phyloP scores from a whole-genome alignment of 2,329 filamentous ascomycete species.

The Pseudogymnoascus pannorum region DNA sequence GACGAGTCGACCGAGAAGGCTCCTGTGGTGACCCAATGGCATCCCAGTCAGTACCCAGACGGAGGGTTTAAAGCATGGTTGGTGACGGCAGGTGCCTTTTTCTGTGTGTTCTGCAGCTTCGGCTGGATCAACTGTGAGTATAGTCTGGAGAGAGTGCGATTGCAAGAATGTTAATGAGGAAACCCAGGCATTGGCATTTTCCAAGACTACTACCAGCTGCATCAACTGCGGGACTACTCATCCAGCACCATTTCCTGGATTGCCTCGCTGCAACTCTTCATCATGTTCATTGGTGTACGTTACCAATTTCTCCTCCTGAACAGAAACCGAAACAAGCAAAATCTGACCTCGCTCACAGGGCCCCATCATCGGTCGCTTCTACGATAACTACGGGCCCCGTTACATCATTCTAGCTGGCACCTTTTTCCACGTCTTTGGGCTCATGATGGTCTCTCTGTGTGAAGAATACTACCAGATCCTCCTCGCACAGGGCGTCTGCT shows the following conservation, averaged over 20 bases:
- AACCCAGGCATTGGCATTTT: conserved; percentile 34
- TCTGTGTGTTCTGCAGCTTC: conserved; percentile 39
- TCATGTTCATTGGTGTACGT: conserved; percentile 33
- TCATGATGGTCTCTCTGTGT: conserved; percentile 30
- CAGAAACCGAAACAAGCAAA: too few species aligned
- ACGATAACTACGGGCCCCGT: conserved; percentile 55
- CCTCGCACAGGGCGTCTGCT: conserved; percentile 46
- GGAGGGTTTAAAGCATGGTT: conserved; percentile 50
- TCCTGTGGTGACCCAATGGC: background rate
- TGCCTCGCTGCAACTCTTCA: conserved; percentile 39
- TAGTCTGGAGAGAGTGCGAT: conserved; percentile 14
- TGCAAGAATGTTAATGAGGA: conserved; percentile 11
- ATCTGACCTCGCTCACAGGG: conserved; percentile 28
- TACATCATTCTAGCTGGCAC: conserved; percentile 40
- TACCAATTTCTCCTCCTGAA: too few species aligned
- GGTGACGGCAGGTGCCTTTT: conserved; percentile 40
- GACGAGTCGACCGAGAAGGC: too few species aligned
- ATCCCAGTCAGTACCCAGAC: conserved; percentile 35
- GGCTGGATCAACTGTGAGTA: conserved; percentile 37
- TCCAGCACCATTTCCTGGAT: conserved; percentile 40
- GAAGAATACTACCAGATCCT: conserved; percentile 50
- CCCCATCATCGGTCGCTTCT: conserved; percentile 54
- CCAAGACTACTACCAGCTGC: conserved; percentile 33
- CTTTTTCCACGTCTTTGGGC: conserved; percentile 42
- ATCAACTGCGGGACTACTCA: conserved; percentile 29